Base-by-base conservation (phyloP, 164 flowering plant species). In the Tetrastigma voinierianum region DNA sequence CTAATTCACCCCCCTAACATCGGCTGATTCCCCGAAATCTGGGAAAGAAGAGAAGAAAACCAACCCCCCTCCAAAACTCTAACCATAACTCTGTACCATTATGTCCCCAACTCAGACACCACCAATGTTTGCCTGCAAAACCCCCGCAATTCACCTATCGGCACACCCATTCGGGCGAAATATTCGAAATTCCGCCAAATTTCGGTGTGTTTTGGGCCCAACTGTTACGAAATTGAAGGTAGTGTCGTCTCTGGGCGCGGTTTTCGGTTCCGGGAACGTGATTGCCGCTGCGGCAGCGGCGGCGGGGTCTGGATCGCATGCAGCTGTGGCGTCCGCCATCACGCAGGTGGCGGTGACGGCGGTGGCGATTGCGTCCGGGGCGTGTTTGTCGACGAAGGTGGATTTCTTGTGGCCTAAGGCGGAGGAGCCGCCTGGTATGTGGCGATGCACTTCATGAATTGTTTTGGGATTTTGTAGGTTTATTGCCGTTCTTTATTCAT, bases 261-360 rank as follows among this genome's bases (percentile, higher is more conserved):
- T 81, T 54, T 10, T 77, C 20, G 62, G 69, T 55, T 71, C 90
- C 51, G 90, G 76, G 0, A 88, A 88, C 67, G 81, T 76, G 54
- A 81, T 87, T n/a, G 91, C 94, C 5, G 86, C 88, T 0, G 91
- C 91, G n/a, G 87, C 85, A 1, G 79, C 80, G 1, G 77, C 82
- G 20, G 74, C 84, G 6, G 75, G 77, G 7, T 76, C 89, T 2
- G 78, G 77, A n/a, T 58, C 90, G 2, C 97, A 89, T 51, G 91
- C 87, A n/a, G 98, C 96, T 0, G 97, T 91, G 52, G 57, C 84
- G 0, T 88, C 97, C 4, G 84, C 98, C 4, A 82, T 93, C 13
- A 87, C 97, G 47, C 96, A 93, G 14, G 91, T 93, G 17, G 96
- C 97, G 2, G 91, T 91, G 47, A 88, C 96, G 20, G 96, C 97